These are phyloP conservation scores for Pseudovirgaria hyperparasitica DNA, from an alignment of 2,329 filamentous ascomycete species.

Conservation along the genomic window DNA sequence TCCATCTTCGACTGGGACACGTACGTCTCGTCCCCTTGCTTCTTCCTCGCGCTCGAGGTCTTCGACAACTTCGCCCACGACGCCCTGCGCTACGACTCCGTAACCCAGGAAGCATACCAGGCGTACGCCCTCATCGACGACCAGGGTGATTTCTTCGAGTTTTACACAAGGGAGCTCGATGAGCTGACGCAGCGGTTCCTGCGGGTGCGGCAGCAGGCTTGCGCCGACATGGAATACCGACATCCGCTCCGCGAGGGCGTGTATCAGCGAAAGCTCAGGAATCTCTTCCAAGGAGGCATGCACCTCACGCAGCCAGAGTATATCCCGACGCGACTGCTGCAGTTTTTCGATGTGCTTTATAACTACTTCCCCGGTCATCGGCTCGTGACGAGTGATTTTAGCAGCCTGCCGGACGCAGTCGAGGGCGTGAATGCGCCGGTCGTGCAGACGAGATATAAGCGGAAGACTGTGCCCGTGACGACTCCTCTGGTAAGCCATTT, in stretches of 20 bases:
- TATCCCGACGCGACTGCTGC: constrained; percentile 86
- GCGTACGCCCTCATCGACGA: constrained; percentile 77
- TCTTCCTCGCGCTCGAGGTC: constrained; percentile 95
- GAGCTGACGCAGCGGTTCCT: constrained; percentile 73
- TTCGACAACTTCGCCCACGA: constrained; percentile 99
- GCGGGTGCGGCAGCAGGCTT: constrained; percentile 67
- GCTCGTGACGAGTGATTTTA: constrained; percentile 82
- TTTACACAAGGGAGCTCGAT: constrained; percentile 72
- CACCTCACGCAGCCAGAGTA: constrained; percentile 81
- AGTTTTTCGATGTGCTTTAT: constrained; percentile 87
- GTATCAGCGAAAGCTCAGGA: constrained; percentile 48
- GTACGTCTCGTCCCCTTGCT: constrained; percentile 84
- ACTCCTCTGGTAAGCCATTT: constrained; percentile 64
- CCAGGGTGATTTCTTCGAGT: constrained; percentile 86
- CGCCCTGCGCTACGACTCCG: constrained; percentile 75
- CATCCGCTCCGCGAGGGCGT: constrained; percentile 45
- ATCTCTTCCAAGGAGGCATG: constrained; percentile 54
- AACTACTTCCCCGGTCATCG: constrained; percentile 83
- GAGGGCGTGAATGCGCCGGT: constrained; percentile 83
- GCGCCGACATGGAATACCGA: constrained; percentile 44
- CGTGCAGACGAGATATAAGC: constrained; percentile 85
- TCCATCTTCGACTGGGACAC: constrained; percentile 90
- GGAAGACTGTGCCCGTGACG: constrained; percentile 75
- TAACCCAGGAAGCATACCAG: constrained; percentile 72
- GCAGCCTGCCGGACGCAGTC: constrained; percentile 69